These are phyloP conservation scores for Phytophthora idaei DNA, from an alignment of 352 stramenopile species.

Conservation along the genomic window DNA sequence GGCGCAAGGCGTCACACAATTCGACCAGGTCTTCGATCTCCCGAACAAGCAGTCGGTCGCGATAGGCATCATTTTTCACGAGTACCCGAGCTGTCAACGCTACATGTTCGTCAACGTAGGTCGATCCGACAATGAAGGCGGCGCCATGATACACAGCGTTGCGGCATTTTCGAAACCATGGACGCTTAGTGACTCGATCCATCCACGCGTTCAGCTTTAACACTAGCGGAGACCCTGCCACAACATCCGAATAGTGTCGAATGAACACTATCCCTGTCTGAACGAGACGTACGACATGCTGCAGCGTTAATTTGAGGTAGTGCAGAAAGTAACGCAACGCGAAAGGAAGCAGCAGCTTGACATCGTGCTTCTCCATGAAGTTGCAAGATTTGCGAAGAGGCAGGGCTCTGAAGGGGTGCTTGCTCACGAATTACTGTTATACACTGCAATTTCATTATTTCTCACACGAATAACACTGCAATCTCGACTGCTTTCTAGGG, in stretches of 20 bases:
- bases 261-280: neutral
- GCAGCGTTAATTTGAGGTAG: conserved; percentile 8
- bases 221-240: conserved; percentile 12
- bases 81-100: conserved; percentile 52
- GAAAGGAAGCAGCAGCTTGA: conserved; percentile 14
- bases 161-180: conserved; percentile 28
- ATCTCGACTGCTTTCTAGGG: neutral
- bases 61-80: conserved; percentile 69
- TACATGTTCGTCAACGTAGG: conserved; percentile 50
- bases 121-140: conserved; percentile 49
- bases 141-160: conserved; percentile 30
- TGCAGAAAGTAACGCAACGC: conserved; percentile 3
- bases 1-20: conserved; percentile 53
- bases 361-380: conserved; percentile 21
- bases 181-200: conserved; percentile 5
- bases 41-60: conserved; percentile 55
- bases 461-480: conserved; percentile 1
- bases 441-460: conserved; percentile 12
- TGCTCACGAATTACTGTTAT: neutral
- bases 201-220: conserved; percentile 10
- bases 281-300: conserved; percentile 7
- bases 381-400: conserved; percentile 22
- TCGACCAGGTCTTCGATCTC: conserved; percentile 70
- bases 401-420: conserved; percentile 2
- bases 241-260: conserved; percentile 1